A percentile compares a stretch with the other conserved stretches of the same genome.
Evolutionary conservation across 768 basidiomycete genomes (phyloP).

Genomic region (Leccinum arenicola): DNA sequence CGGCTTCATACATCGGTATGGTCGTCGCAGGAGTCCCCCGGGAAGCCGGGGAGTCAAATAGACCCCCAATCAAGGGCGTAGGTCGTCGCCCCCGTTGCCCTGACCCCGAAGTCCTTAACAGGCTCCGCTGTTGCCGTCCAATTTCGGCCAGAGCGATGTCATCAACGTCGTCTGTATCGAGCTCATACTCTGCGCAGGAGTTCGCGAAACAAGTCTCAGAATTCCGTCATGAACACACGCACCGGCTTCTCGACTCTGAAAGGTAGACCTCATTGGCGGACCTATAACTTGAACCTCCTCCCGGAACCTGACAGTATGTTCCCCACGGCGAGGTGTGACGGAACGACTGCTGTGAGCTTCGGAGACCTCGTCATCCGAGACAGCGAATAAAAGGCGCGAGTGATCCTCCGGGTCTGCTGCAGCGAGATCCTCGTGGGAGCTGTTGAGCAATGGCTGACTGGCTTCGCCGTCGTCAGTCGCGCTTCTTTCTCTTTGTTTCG

Average conservation of each 20-base stretch:
- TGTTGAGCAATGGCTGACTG: constrained; percentile 56
- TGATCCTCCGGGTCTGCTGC: constrained; percentile 21
- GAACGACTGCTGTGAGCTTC: constrained; percentile 35
- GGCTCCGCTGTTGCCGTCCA: constrained; percentile 27
- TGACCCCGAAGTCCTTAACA: constrained; percentile 22
- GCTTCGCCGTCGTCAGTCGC: constrained; percentile 37
- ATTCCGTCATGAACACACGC: constrained; percentile 43
- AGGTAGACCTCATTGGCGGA: constrained; percentile 68
- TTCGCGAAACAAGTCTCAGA: constrained; percentile 9
- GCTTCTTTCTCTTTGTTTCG: constrained; percentile 29
- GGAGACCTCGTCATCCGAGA: constrained; percentile 54
- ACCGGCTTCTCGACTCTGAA: constrained; percentile 80
- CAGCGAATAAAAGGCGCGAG: constrained; percentile 47
- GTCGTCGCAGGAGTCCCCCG: constrained; percentile 58
- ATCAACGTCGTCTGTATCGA: constrained; percentile 81
- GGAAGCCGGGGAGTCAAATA: constrained; percentile 61
- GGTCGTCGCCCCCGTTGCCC: constrained; percentile 48
- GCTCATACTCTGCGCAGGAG: constrained; percentile 64
- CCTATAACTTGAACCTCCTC: constrained; percentile 69
- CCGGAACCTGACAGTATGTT: constrained; percentile 58
- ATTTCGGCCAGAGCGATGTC: constrained; percentile 39
- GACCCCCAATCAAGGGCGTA: constrained; percentile 77
- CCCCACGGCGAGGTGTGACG: constrained; percentile 34
- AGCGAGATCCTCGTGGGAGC: constrained; percentile 41
- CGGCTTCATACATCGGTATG: constrained; percentile 42